Percentiles rank a stretch among this genome's conserved stretches.
Conservation (phyloP, 164 flowering plant genomes). For the Sextonia rubra region DNA sequence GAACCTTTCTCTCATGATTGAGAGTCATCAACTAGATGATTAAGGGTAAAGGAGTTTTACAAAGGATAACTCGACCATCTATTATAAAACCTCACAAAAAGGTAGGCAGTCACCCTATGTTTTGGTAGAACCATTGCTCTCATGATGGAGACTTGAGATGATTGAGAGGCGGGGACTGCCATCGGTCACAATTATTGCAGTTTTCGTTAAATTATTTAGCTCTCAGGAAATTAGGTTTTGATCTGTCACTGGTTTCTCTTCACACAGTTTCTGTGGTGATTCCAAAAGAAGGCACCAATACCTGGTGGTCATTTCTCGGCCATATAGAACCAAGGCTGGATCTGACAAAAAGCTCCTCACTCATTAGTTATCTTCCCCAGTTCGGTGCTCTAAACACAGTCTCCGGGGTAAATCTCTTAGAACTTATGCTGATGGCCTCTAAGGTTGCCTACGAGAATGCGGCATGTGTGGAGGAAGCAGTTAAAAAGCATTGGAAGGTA, state of each 20-base stretch:
- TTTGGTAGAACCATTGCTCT: too few relatives aligned
- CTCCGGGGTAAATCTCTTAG: slow-evolving; percentile 2
- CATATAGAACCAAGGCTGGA: slow-evolving; percentile 15
- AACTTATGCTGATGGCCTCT: slow-evolving; percentile 40
- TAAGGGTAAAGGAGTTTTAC: too few relatives aligned
- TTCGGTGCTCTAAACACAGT: neutral
- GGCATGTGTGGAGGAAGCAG: slow-evolving; percentile 16
- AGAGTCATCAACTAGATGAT: too few relatives aligned
- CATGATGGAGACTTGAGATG: too few relatives aligned
- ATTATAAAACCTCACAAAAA: too few relatives aligned
- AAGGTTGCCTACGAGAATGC: slow-evolving; percentile 45
- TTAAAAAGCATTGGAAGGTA: slow-evolving; percentile 44
- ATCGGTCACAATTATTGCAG: too few relatives aligned
- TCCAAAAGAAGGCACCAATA: slow-evolving; percentile 7
- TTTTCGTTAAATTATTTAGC: too few relatives aligned
- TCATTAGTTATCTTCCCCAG: neutral
- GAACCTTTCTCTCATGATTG: too few relatives aligned
- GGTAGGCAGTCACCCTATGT: too few relatives aligned
- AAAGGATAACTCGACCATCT: too few relatives aligned
- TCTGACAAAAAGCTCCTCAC: slow-evolving; percentile 6
- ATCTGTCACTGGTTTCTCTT: neutral
- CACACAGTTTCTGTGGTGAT: slow-evolving; percentile 14
- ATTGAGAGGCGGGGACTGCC: too few relatives aligned
- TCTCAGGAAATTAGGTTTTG: neutral
- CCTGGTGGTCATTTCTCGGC: slow-evolving; percentile 12